Evolutionary conservation across 2,329 filamentous ascomycete genomes (phyloP), one percentile per base, ranked within the genome.

Genomic region (Ilyonectria destructans): DNA sequence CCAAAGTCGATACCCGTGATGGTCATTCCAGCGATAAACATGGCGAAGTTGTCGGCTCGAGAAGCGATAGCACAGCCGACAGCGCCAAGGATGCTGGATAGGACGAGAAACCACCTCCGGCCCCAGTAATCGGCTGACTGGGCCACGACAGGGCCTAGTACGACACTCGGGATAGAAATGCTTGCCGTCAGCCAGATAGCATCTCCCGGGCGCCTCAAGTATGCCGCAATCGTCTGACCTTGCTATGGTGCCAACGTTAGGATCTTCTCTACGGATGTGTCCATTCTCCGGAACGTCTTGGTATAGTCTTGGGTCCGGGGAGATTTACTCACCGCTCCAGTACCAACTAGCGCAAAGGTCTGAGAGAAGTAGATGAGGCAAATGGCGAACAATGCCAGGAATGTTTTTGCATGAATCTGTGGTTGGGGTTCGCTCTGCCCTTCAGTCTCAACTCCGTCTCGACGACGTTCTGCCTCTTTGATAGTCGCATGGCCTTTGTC

Each of bases 301-400:
- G 15, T 9, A 15, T 6, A 21, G 13, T 10, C 19, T 5, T 3
- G 31, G 43, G 5, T 31, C 5, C 19, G 2, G n/a, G 8, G 2
- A 12, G 5, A 15, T 29, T n/a, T 5, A 70, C 69, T 58, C 40
- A 66, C 69, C 3, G 62, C 55, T 6, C 69, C 69, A 19, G 69
- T 67, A 2, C 69, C 69, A 31, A 70, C 65, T n/a, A 70, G 55
- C 2, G 59, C 57, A 55, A 63, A 70, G 13, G 65, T 70, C 33
- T 69, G 62, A 10, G 69, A 56, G 40, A 70, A 70, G 62, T 70
- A 70, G 2, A 69, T 67, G 10, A 70, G 56, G 21, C 69, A 70
- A 8, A 69, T 62, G 3, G 69, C 66, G 29, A 70, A 61, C 26
- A 70, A 26, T 12, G 69, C 69, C 33, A 69, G 23, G 8, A 66